These are phyloP conservation scores for Pestalotiopsis sp. DNA, from an alignment of 2,329 filamentous ascomycete species.

Conservation along the genomic window DNA sequence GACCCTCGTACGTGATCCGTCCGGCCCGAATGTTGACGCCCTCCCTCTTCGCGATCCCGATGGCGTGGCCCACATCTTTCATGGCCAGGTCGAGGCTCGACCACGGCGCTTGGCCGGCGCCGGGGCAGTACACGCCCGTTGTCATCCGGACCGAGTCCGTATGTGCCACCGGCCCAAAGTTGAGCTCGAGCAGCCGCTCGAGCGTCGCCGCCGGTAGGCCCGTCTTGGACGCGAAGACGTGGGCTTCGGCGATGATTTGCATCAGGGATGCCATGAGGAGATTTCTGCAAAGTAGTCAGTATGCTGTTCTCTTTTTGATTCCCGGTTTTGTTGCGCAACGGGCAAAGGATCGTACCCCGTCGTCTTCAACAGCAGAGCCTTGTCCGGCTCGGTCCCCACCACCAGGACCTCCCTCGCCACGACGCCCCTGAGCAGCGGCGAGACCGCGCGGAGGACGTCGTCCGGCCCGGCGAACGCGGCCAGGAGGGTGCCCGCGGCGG, in stretches of 20 bases:
- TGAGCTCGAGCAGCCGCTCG: conserved; percentile 44
- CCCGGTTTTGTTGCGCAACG: too few species aligned
- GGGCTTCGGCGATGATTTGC: conserved; percentile 51
- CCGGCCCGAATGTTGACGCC: conserved; percentile 43
- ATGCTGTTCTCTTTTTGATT: too few species aligned
- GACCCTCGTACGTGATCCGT: conserved; percentile 43
- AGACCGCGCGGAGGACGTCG: conserved; percentile 35
- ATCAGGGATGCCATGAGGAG: conserved; percentile 52
- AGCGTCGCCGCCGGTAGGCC: conserved; percentile 41
- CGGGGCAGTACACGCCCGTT: conserved; percentile 40
- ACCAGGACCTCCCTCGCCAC: conserved; percentile 44
- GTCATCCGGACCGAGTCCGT: conserved; percentile 41
- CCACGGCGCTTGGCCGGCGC: conserved; percentile 38
- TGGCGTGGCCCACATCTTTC: conserved; percentile 54
- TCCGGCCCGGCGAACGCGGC: conserved; percentile 46
- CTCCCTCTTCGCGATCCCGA: conserved; percentile 41
- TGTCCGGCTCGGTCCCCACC: conserved; percentile 43
- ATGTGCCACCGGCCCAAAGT: conserved; percentile 39
- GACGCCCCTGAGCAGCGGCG: conserved; percentile 42
- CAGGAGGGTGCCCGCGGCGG: conserved; percentile 46
- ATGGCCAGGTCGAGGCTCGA: conserved; percentile 52
- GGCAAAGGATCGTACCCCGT: conserved; percentile 35
- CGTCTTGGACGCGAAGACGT: conserved; percentile 49
- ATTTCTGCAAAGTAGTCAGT: conserved; percentile 35
- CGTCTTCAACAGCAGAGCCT: conserved; percentile 51